Evolutionary conservation across 345 rosid genomes (phyloP).

Genomic region (sweet orange (Citrus sinensis)): DVS_A1.0 CM039165.1:35217501-35218000

Average conservation of each 20-base stretch:
- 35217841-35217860: slow-evolving; percentile 39
- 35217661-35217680: slow-evolving; percentile 37
- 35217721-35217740: slow-evolving; percentile 39
- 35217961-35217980: too few species aligned
- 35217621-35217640: not conserved
- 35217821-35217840: slow-evolving; percentile 34
- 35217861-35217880: slow-evolving; percentile 25
- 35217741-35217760: slow-evolving; percentile 69
- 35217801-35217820: slow-evolving; percentile 36
- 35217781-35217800: slow-evolving; percentile 30
- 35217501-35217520: too few species aligned
- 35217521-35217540: too few species aligned
- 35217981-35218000: too few species aligned
- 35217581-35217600: not conserved
- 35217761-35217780: slow-evolving; percentile 48
- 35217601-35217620: not conserved
- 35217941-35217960: too few species aligned
- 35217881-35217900: slow-evolving; percentile 6
- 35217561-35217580: not conserved
- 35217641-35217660: slow-evolving; percentile 9
- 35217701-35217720: slow-evolving; percentile 42
- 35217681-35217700: slow-evolving; percentile 44
- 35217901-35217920: too few species aligned
- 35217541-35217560: not conserved
- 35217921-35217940: too few species aligned